These are phyloP conservation scores for Thamnidium elegans DNA, from an alignment of 192 early-diverging fungal species.

Conservation along the genomic window DNA sequence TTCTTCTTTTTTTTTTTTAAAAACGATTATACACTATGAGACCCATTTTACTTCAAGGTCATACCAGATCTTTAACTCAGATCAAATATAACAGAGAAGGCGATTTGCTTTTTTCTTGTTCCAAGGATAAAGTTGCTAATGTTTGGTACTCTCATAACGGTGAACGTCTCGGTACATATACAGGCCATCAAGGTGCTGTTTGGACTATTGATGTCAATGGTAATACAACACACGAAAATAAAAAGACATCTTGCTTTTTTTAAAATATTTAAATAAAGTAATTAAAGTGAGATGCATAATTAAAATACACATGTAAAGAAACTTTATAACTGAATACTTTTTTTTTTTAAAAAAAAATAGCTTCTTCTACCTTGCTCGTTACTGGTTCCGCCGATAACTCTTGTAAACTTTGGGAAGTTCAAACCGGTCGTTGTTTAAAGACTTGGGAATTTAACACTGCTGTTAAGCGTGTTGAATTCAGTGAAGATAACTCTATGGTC, in stretches of 20 bases:
- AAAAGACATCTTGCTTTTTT: neutral
- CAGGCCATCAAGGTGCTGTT: conserved; percentile 90
- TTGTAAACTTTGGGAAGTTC: conserved; percentile 89
- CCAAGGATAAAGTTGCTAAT: conserved; percentile 92
- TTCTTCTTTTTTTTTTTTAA: conserved; percentile 1
- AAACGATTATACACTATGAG: conserved; percentile 45
- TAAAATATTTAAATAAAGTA: neutral
- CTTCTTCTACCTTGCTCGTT: conserved; percentile 68
- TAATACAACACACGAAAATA: conserved; percentile 32
- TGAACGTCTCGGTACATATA: conserved; percentile 91
- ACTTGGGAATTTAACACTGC: conserved; percentile 89
- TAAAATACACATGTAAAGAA: too few relatives aligned
- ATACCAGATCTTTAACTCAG: conserved; percentile 94
- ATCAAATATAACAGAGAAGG: conserved; percentile 98
- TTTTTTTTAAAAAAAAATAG: conserved; percentile 43
- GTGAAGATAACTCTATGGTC: conserved; percentile 83
- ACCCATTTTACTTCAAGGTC: conserved; percentile 96
- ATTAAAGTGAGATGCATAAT: too few relatives aligned
- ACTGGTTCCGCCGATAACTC: conserved; percentile 93
- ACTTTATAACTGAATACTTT: neutral
- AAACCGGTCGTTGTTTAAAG: conserved; percentile 87
- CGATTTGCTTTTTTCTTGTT: conserved; percentile 91
- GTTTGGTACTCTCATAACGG: conserved; percentile 99
- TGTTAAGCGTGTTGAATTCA: conserved; percentile 88
- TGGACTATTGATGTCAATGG: conserved; percentile 95